Base-by-base conservation (phyloP, 2,329 filamentous ascomycete species). In the Leptodontidium sp. region DNA sequence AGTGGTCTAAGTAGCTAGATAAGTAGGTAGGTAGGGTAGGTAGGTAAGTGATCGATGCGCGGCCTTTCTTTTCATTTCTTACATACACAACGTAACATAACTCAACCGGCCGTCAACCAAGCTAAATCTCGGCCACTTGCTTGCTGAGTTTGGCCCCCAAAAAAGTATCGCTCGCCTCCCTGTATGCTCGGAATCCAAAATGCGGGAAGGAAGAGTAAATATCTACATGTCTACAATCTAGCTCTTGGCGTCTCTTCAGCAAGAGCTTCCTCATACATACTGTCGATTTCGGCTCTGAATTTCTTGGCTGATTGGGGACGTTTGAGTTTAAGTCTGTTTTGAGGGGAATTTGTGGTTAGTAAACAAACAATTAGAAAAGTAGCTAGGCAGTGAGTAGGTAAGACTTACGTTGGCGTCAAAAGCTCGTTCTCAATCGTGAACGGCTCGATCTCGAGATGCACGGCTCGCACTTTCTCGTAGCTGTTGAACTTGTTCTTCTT, bases 391-490 rank as follows among this genome's bases (percentile, higher is more conserved):
- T 40, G 45, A 17, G 35, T 17, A n/a, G 45, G 45, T 17, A 17
- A 45, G 52, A 73, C 91, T 89, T 87, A 95, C 92, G 93, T 97
- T 26, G 93, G 93, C 24, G 93, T 96, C 78, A 94, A 82, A 61
- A 98, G 85, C 81, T 97, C 92, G 78, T 99, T 99, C 62, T 97
- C 94, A 72, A 98, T 90, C 0, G 90, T 93, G 76, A 99, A 98
- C 1, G 96, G 96, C 69, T 99, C 96, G 15, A 98, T 75, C 75
- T 91, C 90, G 74, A 99, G 82, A 71, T 91, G 81, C 67, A 91
- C 86, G 74, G 90, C 92, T 79, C 87, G 88, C 58, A 98, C 90
- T 72, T 89, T 88, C 85, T 99, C 96, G 75, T 92, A 98, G 74
- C 90, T 93, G 78, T 97, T 96, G 80, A 99, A 94, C 83, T 96